A percentile compares a stretch with the other conserved stretches of the same genome.
Evolutionary conservation across 495 filamentous ascomycete species (phyloP).

Genomic region (Letharia columbiana): DNA sequence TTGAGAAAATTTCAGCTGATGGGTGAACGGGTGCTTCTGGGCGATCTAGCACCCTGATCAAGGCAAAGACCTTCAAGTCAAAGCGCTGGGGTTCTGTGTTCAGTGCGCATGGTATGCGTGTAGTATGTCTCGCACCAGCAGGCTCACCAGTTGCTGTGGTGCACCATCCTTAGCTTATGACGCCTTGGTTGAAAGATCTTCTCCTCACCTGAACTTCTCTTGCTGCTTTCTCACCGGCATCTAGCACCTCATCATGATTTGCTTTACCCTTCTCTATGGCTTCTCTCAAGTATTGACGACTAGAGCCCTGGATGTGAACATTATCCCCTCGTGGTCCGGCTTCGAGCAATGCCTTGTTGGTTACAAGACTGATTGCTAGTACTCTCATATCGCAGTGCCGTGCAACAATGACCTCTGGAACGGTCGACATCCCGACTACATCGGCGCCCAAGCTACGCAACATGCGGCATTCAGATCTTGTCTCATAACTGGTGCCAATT

Average conservation of each 20-base stretch:
- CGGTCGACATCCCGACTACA: constrained; percentile 71
- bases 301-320: constrained; percentile 34
- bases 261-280: constrained; percentile 58
- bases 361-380: constrained; percentile 69
- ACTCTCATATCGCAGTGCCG: constrained; percentile 62
- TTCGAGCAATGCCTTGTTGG: constrained; percentile 60
- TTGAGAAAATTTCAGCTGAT: background rate
- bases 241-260: constrained; percentile 64
- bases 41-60: background rate
- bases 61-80: background rate
- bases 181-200: background rate
- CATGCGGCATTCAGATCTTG: constrained; percentile 69
- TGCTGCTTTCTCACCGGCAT: constrained; percentile 53
- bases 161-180: constrained; percentile 17
- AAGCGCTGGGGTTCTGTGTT: background rate
- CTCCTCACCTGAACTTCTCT: constrained; percentile 56
- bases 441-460: constrained; percentile 58
- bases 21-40: background rate
- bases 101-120: constrained; percentile 1
- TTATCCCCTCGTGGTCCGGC: constrained; percentile 55
- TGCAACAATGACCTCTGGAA: constrained; percentile 68
- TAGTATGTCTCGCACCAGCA: constrained; percentile 32
- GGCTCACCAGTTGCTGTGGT: constrained; percentile 36
- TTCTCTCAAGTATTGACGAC: constrained; percentile 42
- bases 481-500: constrained; percentile 53